Evolutionary conservation across 192 early-diverging fungal genomes (phyloP).

Genomic region (Mortierella alpina): DNA sequence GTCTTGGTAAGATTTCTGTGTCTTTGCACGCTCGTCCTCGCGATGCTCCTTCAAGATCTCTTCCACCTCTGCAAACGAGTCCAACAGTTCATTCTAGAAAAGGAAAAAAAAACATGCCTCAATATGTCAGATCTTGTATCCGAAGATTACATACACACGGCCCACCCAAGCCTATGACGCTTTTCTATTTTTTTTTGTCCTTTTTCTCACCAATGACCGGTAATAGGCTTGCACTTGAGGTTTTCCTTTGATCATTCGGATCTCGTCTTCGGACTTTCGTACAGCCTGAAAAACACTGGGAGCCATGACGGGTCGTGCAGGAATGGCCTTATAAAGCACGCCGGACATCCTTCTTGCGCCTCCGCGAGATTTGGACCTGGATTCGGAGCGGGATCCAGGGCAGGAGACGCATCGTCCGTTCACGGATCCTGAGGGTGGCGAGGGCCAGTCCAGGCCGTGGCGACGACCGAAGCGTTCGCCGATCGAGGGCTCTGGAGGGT

Average conservation of each 20-base stretch:
- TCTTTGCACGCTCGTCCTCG: conserved; percentile 18
- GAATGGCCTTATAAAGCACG: conserved; percentile 18
- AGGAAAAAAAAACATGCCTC: background rate
- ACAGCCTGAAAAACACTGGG: conserved; percentile 23
- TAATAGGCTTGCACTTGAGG: conserved; percentile 33
- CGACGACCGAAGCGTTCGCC: conserved; percentile 47
- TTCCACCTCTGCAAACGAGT: conserved; percentile 44
- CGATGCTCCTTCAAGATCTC: conserved; percentile 34
- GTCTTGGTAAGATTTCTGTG: background rate
- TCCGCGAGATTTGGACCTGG: conserved; percentile 26
- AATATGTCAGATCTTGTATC: background rate
- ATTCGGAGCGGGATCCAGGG: conserved; percentile 4
- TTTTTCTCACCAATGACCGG: conserved; percentile 10
- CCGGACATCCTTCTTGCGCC: conserved; percentile 13
- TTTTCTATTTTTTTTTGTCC: background rate
- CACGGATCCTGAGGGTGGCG: background rate
- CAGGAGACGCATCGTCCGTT: conserved; percentile 4
- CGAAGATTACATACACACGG: background rate
- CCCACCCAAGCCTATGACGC: background rate
- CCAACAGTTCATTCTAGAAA: conserved; percentile 25
- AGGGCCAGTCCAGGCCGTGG: conserved; percentile 45
- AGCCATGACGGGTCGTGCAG: conserved; percentile 16
- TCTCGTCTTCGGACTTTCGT: conserved; percentile 26
- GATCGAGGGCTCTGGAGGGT: conserved; percentile 23
- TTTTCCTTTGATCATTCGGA: conserved; percentile 11